A percentile compares a stretch with the other conserved stretches of the same genome.
phyloP scores from a whole-genome alignment of 2,329 filamentous ascomycete genomes.

The Pleurostoma richardsiae region DNA sequence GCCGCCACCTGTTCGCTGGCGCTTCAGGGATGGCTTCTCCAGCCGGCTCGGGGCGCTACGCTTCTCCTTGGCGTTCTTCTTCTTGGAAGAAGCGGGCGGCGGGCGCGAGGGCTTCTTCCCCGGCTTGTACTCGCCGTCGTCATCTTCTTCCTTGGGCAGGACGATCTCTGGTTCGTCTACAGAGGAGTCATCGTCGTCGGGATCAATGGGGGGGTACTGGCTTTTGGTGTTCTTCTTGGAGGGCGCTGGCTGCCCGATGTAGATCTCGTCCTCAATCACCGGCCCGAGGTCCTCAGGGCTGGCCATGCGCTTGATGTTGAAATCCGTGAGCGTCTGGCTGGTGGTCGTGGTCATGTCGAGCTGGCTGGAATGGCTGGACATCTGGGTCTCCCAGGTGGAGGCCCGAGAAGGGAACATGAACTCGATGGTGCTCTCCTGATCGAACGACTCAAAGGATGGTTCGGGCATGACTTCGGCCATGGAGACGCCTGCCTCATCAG shows the following conservation, averaged over 20 bases:
- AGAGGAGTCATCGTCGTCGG: constrained; percentile 2
- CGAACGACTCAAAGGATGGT: neutral
- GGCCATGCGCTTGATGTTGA: constrained; percentile 10
- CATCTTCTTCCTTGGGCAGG: constrained; percentile 2
- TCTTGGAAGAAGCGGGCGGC: constrained; percentile 4
- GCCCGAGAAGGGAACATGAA: constrained; percentile 16
- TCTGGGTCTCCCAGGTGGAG: constrained; percentile 26
- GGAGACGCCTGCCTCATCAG: constrained; percentile 24
- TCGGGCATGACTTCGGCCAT: constrained; percentile 24
- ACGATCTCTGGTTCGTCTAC: constrained; percentile 4
- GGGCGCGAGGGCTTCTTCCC: neutral
- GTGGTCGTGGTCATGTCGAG: constrained; percentile 12
- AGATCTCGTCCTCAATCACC: constrained; percentile 4
- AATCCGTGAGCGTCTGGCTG: constrained; percentile 8
- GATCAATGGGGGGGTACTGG: neutral
- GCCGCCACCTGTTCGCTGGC: constrained; percentile 2
- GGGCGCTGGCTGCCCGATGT: constrained; percentile 1
- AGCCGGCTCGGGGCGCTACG: constrained; percentile 12
- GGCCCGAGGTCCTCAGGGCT: constrained; percentile 18
- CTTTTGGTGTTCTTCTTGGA: neutral
- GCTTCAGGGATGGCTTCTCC: constrained; percentile 4
- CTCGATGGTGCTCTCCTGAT: constrained; percentile 3
- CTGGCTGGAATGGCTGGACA: constrained; percentile 15
- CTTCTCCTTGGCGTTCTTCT: constrained; percentile 11
- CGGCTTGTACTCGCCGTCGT: constrained; percentile 4